Evolutionary conservation across 148 eudicot species (phyloP), one percentile per base, ranked within the genome.

Genomic region (Vaccinium macrocarpon): DNA sequence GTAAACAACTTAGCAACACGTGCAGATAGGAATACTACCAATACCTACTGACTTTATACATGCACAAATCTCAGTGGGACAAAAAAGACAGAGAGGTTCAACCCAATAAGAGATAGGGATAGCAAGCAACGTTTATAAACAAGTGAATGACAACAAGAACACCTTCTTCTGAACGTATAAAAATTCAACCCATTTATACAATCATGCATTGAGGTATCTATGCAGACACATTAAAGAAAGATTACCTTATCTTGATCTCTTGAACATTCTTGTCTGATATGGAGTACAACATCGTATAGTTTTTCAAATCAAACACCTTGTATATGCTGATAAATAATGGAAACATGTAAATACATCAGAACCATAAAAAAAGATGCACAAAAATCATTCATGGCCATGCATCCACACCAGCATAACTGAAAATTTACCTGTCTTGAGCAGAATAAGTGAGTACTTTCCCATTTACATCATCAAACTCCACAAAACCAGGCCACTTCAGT

Each of bases 401-500:
- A 25, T 38, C 23, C 52, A 81, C 27, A 11, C 50, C 68, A 57
- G 32, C 23, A 21, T n/a, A 50, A 32, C 79, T 6, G 2, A 74
- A 35, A 12, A 21, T 25, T 84, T 88, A 91, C 98, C 96, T 93
- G 87, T 93, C 96, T 76, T 94, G 95, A 83, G 96, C 96, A 83
- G 98, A 94, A 81, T 93, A 93, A 50, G 98, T 94, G 74, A 93
- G 96, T 78, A 94, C 96, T 88, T 94, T 94, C 74, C 98, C 98
- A 79, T 94, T 97, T 29, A 97, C 98, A 87, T 97, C 98, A 92
- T 97, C 98, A 87, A 95, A 97, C 89, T 97, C 99, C 42, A 97
- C 99, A 93, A 97, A 97, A 38, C 99, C 98, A 32, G 99, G 99
- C 99, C 99, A 97, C 86, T 97, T 97, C 86, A 97, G 84, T 15